Conservation (phyloP, 2,329 filamentous ascomycete genomes). For the Pseudocercospora fuligena region DNA sequence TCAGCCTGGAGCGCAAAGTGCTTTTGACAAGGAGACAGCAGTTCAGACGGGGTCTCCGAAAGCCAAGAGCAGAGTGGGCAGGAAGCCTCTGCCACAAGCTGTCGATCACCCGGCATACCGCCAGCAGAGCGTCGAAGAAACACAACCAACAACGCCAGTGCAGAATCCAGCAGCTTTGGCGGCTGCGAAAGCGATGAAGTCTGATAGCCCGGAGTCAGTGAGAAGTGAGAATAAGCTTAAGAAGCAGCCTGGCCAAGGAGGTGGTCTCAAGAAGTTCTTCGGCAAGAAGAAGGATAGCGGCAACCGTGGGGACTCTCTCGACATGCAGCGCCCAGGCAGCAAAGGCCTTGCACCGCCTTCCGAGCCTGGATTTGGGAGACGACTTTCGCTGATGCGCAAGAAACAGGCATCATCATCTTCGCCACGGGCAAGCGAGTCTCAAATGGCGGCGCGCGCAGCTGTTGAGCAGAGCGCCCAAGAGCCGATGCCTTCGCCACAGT, state of each 20-base stretch:
- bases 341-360: conserved; percentile 37
- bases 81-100: conserved; percentile 41
- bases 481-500: conserved; percentile 44
- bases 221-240: conserved; percentile 37
- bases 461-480: conserved; percentile 23
- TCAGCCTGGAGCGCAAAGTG: conserved; percentile 7
- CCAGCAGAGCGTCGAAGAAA: conserved; percentile 29
- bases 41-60: conserved; percentile 22
- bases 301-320: conserved; percentile 45
- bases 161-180: conserved; percentile 38
- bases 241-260: conserved; percentile 49
- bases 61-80: conserved; percentile 32
- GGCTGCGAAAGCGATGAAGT: conserved; percentile 40
- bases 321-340: conserved; percentile 53
- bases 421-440: conserved; percentile 30
- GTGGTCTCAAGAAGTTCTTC: conserved; percentile 68
- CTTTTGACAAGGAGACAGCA: conserved; percentile 33
- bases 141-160: conserved; percentile 35
- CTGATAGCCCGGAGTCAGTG: conserved; percentile 37
- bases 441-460: conserved; percentile 17
- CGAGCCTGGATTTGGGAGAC: conserved; percentile 41
- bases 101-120: conserved; percentile 52
- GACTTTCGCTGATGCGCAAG: conserved; percentile 49
- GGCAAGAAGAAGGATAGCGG: conserved; percentile 63
- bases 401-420: conserved; percentile 31